phyloP scores from a whole-genome alignment of 306 rosid genomes.

The Acmispon strigosus region DNA sequence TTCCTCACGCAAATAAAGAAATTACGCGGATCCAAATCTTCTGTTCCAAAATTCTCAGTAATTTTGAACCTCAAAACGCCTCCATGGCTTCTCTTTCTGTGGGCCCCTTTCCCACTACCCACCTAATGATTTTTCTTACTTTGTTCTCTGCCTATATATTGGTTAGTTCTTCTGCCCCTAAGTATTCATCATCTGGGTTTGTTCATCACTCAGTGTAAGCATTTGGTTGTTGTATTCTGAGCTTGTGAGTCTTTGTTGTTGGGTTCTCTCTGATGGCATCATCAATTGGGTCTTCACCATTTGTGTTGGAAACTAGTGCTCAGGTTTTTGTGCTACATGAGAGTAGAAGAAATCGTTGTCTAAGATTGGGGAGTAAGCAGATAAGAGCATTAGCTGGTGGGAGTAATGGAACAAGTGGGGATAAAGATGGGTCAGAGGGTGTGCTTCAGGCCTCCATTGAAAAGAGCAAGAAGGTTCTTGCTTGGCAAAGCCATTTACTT shows the following conservation, averaged over 20 bases:
- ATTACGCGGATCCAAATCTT: neutral
- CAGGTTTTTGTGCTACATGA: constrained; percentile 28
- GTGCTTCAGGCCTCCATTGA: constrained; percentile 47
- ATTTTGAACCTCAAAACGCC: constrained; percentile 14
- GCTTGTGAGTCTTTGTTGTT: neutral
- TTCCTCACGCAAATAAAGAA: neutral
- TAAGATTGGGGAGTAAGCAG: constrained; percentile 15
- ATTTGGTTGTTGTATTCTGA: neutral
- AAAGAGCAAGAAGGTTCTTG: constrained; percentile 66
- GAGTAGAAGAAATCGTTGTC: constrained; percentile 5
- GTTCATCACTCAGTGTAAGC: neutral
- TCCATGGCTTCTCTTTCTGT: neutral
- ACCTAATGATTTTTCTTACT: neutral
- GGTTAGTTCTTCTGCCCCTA: neutral
- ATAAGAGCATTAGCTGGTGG: constrained; percentile 23
- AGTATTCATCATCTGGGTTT: neutral
- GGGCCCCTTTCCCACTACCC: neutral
- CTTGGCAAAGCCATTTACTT: constrained; percentile 53
- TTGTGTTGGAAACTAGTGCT: constrained; percentile 30
- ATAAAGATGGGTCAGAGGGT: constrained; percentile 34
- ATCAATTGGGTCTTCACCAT: constrained; percentile 34
- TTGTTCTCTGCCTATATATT: neutral
- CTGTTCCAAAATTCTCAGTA: neutral
- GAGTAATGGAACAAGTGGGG: constrained; percentile 24
- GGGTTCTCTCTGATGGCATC: constrained; percentile 40